phyloP scores from a whole-genome alignment of 495 filamentous ascomycete genomes.

The Tetracladium setigerum region DNA sequence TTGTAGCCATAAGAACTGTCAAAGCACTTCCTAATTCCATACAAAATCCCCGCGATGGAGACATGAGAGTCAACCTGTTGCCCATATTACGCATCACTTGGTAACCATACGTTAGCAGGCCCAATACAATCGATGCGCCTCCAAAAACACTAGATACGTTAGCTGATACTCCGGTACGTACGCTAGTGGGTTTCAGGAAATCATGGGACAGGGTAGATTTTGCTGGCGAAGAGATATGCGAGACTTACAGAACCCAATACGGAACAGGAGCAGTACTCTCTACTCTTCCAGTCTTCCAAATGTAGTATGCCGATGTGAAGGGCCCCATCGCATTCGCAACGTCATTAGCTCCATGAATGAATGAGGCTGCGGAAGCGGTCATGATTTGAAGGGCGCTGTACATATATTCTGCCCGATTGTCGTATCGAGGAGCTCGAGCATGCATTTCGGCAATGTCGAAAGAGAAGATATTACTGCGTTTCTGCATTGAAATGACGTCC shows the following conservation, averaged over 20 bases:
- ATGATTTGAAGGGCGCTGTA: slow-evolving; percentile 52
- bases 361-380: slow-evolving; percentile 48
- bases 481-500: slow-evolving; percentile 5
- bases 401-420: slow-evolving; percentile 50
- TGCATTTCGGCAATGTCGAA: slow-evolving; percentile 6
- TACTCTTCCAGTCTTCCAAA: slow-evolving; percentile 40
- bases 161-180: too few species aligned
- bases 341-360: slow-evolving; percentile 55
- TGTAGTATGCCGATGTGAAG: slow-evolving; percentile 44
- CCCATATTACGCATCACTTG: slow-evolving; percentile 57
- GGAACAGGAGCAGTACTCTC: slow-evolving; percentile 38
- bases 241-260: slow-evolving; percentile 46
- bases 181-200: too few species aligned
- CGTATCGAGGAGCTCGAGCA: slow-evolving; percentile 41
- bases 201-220: too few species aligned
- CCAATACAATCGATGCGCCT: slow-evolving; percentile 28
- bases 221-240: too few species aligned
- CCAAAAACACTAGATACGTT: too few species aligned
- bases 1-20: slow-evolving; percentile 49
- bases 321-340: slow-evolving; percentile 52
- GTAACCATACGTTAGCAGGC: slow-evolving; percentile 52
- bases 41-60: slow-evolving; percentile 37
- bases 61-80: slow-evolving; percentile 54
- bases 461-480: slow-evolving; percentile 1
- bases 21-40: slow-evolving; percentile 55